These are phyloP conservation scores for Aspergillus ochraceoroseus DNA, from an alignment of 2,329 filamentous ascomycete genomes.

Conservation along the genomic window DNA sequence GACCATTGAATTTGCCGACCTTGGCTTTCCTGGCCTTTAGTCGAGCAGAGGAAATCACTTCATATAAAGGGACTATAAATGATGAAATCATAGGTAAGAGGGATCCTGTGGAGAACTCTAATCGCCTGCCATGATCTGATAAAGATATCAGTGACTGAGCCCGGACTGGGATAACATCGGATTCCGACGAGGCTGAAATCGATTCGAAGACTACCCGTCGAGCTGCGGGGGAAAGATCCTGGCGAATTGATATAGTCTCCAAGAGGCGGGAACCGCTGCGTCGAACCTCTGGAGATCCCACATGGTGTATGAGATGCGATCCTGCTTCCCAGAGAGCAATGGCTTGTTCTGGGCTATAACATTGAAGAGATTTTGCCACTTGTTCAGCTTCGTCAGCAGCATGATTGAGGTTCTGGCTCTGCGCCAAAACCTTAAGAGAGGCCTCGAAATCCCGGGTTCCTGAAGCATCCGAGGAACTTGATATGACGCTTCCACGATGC, in stretches of 20 bases:
- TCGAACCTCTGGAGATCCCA: conserved; percentile 35
- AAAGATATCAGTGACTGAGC: conserved; percentile 39
- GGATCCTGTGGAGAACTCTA: conserved; percentile 39
- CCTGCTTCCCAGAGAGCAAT: conserved; percentile 40
- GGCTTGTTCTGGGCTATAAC: conserved; percentile 40
- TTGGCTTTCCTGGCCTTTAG: conserved; percentile 39
- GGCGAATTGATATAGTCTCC: conserved; percentile 36
- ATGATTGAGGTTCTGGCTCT: conserved; percentile 32
- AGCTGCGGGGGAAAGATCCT: conserved; percentile 37
- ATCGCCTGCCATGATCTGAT: conserved; percentile 43
- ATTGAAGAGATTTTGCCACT: conserved; percentile 31
- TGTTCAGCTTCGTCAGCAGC: conserved; percentile 40
- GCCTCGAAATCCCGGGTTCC: conserved; percentile 38
- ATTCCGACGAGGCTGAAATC: conserved; percentile 32
- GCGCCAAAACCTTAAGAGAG: conserved; percentile 34
- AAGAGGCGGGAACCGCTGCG: conserved; percentile 35
- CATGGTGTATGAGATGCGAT: conserved; percentile 36
- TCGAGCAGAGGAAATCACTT: conserved; percentile 33
- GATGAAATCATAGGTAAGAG: conserved; percentile 39
- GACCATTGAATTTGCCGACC: conserved; percentile 28
- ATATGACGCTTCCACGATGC: conserved; percentile 41
- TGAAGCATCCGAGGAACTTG: conserved; percentile 38
- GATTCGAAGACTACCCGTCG: conserved; percentile 35
- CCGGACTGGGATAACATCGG: conserved; percentile 38
- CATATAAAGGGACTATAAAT: conserved; percentile 40